Base-by-base conservation (phyloP, 129 eudicot genomes). In the Glebionis coronaria region DNA sequence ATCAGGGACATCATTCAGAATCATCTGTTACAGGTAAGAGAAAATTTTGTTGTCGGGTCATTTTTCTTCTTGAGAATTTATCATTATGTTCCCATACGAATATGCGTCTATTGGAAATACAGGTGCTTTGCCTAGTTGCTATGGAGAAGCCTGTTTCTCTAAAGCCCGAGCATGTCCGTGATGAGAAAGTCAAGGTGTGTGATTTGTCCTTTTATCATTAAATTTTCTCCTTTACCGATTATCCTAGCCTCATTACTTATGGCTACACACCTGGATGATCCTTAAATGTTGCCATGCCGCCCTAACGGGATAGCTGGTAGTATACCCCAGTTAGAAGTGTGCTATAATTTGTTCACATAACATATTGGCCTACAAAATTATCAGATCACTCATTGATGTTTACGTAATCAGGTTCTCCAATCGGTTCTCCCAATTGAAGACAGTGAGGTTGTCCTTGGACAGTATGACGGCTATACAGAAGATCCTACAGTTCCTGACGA, bases 1-100 rank as follows among this genome's bases (percentile, higher is more conserved):
- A 90, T 94, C 69, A 96, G 99, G 58, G 99, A 94, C 82, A 94
- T 94, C 71, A 94, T 94, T 61, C 99, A 94, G 73, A 94, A 94
- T 73, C 99, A 94, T 83, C 90, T 94, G 42, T 74, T 94, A 81
- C 99, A 94, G 84, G 99, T 86, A 75, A 80, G 70, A 20, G 19
- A 66, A 18, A 28, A 42, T 12, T 61, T 29, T 35, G 49, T 31
- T 61, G 13, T n/a, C 38, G 31, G 66, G 59, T 18, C 63, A 25
- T 57, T 2, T 57, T 21, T 57, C 42, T 44, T 47, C 54, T 61
- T 18, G 12, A 44, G 53, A 50, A n/a, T 56, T 64, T 65, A 44
- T 4, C 28, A 57, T 44, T 65, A 3, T 57, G 29, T 42, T 19
- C 50, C n/a, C 44, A 27, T 38, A 21, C 12, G 11, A 44, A 70